A percentile compares a stretch with the other conserved stretches of the same genome.
phyloP scores from a whole-genome alignment of 2,329 filamentous ascomycete species.

The Trichoderma atrobrunneum region DNA sequence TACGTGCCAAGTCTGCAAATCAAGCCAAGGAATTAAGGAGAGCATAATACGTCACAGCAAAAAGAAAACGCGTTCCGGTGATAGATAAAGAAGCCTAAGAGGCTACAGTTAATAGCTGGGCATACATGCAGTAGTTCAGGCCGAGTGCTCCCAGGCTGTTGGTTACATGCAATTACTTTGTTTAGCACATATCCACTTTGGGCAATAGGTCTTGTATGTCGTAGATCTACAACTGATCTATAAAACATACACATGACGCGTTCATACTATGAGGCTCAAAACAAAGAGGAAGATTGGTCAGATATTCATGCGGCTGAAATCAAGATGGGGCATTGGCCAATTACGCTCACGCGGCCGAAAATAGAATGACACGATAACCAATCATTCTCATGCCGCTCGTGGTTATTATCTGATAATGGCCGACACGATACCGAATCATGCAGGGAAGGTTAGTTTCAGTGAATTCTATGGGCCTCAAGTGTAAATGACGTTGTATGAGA shows the following conservation, averaged over 20 bases:
- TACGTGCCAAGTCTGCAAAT: neutral
- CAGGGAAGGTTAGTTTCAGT: neutral
- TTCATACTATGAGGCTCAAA: neutral
- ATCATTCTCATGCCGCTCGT: neutral
- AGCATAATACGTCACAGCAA: neutral
- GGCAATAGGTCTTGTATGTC: neutral
- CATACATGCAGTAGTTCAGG: neutral
- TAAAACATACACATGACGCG: neutral
- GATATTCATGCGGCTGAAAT: neutral
- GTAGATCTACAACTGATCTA: neutral
- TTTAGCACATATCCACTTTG: neutral
- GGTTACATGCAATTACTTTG: neutral
- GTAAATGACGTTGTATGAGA: neutral
- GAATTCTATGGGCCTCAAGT: neutral
- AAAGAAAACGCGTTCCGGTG: neutral
- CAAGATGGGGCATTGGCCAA: neutral
- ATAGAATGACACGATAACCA: neutral
- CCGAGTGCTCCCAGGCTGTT: neutral
- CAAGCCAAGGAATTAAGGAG: neutral
- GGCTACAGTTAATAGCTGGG: neutral
- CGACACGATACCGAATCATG: neutral
- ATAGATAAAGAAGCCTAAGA: neutral
- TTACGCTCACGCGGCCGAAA: neutral
- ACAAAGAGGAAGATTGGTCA: neutral
- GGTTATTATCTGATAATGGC: neutral